A percentile compares a stretch with the other conserved stretches of the same genome.
phyloP scores from a whole-genome alignment of 208 protist genomes.

The Leishmania lainsoni region DNA sequence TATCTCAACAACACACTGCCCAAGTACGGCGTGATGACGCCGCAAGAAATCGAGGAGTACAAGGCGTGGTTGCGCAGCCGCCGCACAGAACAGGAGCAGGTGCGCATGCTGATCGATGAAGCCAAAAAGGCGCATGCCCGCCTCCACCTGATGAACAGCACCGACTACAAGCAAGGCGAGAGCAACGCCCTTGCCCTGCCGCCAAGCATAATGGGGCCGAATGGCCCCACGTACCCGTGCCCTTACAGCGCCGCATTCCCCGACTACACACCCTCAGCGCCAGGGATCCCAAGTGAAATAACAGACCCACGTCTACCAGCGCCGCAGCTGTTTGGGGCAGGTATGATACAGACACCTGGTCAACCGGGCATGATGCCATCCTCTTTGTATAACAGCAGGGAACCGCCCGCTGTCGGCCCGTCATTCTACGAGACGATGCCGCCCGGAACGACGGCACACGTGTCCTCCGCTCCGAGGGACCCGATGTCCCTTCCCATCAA shows the following conservation, averaged over 20 bases:
- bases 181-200: not conserved
- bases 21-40: conserved; percentile 82
- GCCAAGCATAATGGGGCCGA: conserved; percentile 16
- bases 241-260: not conserved
- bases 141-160: conserved; percentile 46
- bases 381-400: not conserved
- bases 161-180: conserved; percentile 17
- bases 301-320: conserved; percentile 12
- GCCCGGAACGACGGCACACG: not conserved
- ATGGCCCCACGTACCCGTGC: conserved; percentile 3
- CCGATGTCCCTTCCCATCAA: conserved; percentile 10
- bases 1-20: conserved; percentile 74
- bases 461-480: not conserved
- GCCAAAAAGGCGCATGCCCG: conserved; percentile 56
- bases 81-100: conserved; percentile 46
- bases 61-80: conserved; percentile 62
- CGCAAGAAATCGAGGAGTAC: conserved; percentile 74
- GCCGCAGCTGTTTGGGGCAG: conserved; percentile 32
- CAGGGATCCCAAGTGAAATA: not conserved
- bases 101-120: conserved; percentile 46
- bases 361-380: conserved; percentile 9
- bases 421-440: conserved; percentile 5
- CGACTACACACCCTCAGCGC: not conserved
- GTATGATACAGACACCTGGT: conserved; percentile 16
- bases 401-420: not conserved